phyloP scores from a whole-genome alignment of 2,329 filamentous ascomycete genomes.

The Diplodia mutila region DNA sequence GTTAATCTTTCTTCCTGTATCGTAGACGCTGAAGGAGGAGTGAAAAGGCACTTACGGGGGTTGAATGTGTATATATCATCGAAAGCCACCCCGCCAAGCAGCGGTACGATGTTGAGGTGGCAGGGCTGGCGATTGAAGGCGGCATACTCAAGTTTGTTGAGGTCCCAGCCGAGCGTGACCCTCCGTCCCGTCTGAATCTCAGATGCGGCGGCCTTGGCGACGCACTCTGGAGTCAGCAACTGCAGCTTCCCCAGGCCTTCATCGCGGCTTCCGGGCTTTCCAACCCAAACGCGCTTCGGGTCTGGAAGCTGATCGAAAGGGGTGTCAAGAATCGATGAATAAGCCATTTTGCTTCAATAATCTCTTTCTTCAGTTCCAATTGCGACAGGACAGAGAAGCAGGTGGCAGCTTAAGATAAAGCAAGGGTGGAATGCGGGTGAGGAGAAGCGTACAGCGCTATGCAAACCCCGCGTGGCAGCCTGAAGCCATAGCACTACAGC shows the following conservation, averaged over 20 bases:
- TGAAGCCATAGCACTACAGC: background rate
- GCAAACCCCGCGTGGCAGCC: background rate
- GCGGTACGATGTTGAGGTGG: slow-evolving; percentile 54
- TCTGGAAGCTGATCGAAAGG: slow-evolving; percentile 54
- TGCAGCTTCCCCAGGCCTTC: slow-evolving; percentile 62
- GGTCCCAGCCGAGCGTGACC: slow-evolving; percentile 45
- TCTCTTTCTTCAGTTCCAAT: background rate
- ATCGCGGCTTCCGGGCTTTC: slow-evolving; percentile 49
- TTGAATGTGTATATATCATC: slow-evolving; percentile 33
- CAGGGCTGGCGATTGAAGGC: slow-evolving; percentile 58
- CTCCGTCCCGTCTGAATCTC: slow-evolving; percentile 51
- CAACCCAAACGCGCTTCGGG: slow-evolving; percentile 54
- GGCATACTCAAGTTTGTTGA: slow-evolving; percentile 54
- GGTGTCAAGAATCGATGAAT: slow-evolving; percentile 21
- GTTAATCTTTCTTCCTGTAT: background rate
- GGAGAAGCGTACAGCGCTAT: background rate
- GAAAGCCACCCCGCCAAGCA: slow-evolving; percentile 53
- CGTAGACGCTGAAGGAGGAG: background rate
- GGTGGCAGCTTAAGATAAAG: slow-evolving; percentile 5
- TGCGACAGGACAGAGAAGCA: background rate
- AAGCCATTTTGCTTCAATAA: background rate
- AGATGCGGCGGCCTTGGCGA: slow-evolving; percentile 48
- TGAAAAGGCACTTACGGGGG: slow-evolving; percentile 26
- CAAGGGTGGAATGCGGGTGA: background rate
- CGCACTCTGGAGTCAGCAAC: slow-evolving; percentile 53